These are phyloP conservation scores for Xerocomus cyaneibrunnescens DNA, from an alignment of 1,284 basidiomycete species.

Conservation along the genomic window DNA sequence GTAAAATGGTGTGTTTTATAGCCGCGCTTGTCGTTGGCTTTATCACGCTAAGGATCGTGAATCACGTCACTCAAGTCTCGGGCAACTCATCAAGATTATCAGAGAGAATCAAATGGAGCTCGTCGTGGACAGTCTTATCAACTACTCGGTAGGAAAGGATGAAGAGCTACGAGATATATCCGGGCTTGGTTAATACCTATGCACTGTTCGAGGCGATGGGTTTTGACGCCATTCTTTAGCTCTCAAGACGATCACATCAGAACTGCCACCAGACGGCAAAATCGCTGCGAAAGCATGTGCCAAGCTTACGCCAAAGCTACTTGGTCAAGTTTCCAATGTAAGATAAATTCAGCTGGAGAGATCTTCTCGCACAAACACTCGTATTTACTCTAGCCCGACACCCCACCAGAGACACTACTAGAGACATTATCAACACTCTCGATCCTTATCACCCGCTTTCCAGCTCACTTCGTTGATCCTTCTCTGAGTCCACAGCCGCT, in stretches of 20 bases:
- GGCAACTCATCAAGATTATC: slow-evolving; percentile 84
- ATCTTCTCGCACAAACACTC: slow-evolving; percentile 15
- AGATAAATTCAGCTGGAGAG: slow-evolving; percentile 23
- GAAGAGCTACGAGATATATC: slow-evolving; percentile 94
- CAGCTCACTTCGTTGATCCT: slow-evolving; percentile 62
- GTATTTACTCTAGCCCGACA: slow-evolving; percentile 50
- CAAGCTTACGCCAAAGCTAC: slow-evolving; percentile 83
- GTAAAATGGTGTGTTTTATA: slow-evolving; percentile 76
- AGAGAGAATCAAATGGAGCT: slow-evolving; percentile 79
- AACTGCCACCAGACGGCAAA: slow-evolving; percentile 79
- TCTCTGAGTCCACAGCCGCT: slow-evolving; percentile 60
- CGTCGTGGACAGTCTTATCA: slow-evolving; percentile 86
- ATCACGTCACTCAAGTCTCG: slow-evolving; percentile 54
- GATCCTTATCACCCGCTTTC: slow-evolving; percentile 89
- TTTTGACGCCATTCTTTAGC: slow-evolving; percentile 46
- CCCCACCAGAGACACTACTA: slow-evolving; percentile 81
- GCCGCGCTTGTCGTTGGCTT: background rate
- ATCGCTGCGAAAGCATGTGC: slow-evolving; percentile 80
- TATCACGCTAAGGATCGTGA: slow-evolving; percentile 7
- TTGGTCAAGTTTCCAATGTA: slow-evolving; percentile 76
- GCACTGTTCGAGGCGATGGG: background rate
- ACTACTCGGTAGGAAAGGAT: slow-evolving; percentile 80
- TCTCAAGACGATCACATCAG: slow-evolving; percentile 91
- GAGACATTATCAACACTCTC: slow-evolving; percentile 91
- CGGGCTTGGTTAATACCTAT: slow-evolving; percentile 67